Evolutionary conservation across 495 filamentous ascomycete genomes (phyloP).

Genomic region (Xylaria acuta): DNA sequence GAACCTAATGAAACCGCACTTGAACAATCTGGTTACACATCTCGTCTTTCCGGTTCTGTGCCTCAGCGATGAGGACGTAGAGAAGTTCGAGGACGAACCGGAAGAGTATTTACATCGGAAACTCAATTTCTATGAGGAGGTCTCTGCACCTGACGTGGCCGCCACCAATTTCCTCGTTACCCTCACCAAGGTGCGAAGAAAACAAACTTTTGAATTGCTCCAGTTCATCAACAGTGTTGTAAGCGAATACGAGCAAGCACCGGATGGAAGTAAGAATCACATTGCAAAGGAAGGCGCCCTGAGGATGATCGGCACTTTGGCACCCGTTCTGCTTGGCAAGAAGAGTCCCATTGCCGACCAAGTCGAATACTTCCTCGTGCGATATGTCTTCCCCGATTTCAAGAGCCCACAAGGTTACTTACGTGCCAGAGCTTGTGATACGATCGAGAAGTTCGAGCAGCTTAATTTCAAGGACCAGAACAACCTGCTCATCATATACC

Average conservation of each 20-base stretch:
- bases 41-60: constrained; percentile 95
- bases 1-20: constrained; percentile 89
- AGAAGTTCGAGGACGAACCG: constrained; percentile 91
- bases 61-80: constrained; percentile 89
- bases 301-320: constrained; percentile 95
- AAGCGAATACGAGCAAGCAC: constrained; percentile 80
- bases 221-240: constrained; percentile 93
- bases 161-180: constrained; percentile 96
- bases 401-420: constrained; percentile 91
- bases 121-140: constrained; percentile 96
- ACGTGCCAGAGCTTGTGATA: constrained; percentile 93
- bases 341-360: constrained; percentile 97
- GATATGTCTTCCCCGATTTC: constrained; percentile 98
- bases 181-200: constrained; percentile 91
- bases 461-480: constrained; percentile 94
- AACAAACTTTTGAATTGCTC: constrained; percentile 92
- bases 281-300: constrained; percentile 95
- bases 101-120: constrained; percentile 97
- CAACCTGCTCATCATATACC: constrained; percentile 93
- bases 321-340: constrained; percentile 93
- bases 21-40: constrained; percentile 88
- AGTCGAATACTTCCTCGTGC: constrained; percentile 98
- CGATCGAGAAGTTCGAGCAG: constrained; percentile 95
- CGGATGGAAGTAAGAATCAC: constrained; percentile 86
- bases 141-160: constrained; percentile 92